Evolutionary conservation across 106 monocot species (phyloP).

Genomic region (Chionographis japonica): DNA sequence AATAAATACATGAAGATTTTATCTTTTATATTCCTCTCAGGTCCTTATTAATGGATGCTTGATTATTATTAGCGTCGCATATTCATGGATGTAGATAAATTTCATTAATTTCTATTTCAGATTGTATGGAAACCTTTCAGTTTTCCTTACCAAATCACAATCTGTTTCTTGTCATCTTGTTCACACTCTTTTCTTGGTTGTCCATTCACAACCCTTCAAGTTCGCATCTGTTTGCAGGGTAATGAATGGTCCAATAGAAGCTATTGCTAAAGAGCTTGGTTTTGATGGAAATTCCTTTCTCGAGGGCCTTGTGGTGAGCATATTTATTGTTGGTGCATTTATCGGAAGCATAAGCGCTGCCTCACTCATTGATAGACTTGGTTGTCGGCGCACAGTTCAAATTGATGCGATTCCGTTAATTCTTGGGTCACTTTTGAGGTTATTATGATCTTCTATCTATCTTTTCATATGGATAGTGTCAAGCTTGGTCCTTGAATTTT

Average conservation of each 20-base stretch:
- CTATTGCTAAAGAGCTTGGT: conserved; percentile 71
- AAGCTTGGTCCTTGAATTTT: no score
- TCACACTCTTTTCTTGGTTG: background rate
- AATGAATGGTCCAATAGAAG: conserved; percentile 94
- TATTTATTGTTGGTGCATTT: conserved; percentile 91
- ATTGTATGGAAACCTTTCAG: no score
- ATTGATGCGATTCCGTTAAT: conserved; percentile 72
- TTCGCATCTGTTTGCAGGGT: conserved; percentile 38
- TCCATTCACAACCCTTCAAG: background rate
- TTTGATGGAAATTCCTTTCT: conserved; percentile 82
- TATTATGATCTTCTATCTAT: background rate
- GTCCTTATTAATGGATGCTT: no score
- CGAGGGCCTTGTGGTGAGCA: conserved; percentile 94
- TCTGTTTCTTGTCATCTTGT: background rate
- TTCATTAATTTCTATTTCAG: no score
- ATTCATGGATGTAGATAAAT: no score
- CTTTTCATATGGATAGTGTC: no score
- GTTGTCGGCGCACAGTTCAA: conserved; percentile 75
- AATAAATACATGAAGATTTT: no score
- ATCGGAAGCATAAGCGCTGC: conserved; percentile 65
- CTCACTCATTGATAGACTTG: conserved; percentile 57
- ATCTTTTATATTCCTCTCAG: no score
- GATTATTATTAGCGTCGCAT: no score
- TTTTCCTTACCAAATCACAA: background rate
- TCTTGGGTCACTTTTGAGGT: conserved; percentile 82